Conservation (phyloP, 2,329 filamentous ascomycete genomes). For the Aphanoascus verrucosus region DNA sequence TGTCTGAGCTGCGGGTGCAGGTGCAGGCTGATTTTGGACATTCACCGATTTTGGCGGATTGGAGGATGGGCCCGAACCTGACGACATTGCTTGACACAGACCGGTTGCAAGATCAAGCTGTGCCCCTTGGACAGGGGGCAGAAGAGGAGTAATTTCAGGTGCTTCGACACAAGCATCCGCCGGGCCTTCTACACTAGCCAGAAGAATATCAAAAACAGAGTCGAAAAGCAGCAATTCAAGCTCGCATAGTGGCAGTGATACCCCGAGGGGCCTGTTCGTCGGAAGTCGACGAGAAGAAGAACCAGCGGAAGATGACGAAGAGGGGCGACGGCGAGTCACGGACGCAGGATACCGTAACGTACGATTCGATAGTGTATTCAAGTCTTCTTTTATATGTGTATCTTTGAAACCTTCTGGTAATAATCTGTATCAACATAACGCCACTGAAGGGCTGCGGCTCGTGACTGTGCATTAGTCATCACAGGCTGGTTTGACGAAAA, state of each 20-base stretch:
- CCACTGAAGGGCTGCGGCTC: background rate
- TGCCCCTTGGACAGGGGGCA: background rate
- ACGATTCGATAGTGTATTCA: background rate
- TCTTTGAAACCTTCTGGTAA: background rate
- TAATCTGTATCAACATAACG: background rate
- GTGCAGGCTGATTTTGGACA: slow-evolving; percentile 25
- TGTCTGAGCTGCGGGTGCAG: slow-evolving; percentile 27
- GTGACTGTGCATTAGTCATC: slow-evolving; percentile 11
- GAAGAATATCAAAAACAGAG: background rate
- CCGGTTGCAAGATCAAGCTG: slow-evolving; percentile 4
- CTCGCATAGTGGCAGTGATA: background rate
- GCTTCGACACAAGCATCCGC: background rate
- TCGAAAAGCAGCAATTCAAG: background rate
- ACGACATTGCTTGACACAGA: slow-evolving; percentile 30
- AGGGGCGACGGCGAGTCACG: slow-evolving; percentile 6
- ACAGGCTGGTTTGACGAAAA: slow-evolving; percentile 6
- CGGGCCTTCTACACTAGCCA: background rate
- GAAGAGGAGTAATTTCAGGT: background rate
- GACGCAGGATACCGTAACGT: background rate
- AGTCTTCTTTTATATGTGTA: background rate
- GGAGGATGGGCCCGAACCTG: slow-evolving; percentile 28
- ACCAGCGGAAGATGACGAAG: slow-evolving; percentile 5
- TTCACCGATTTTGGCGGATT: slow-evolving; percentile 33
- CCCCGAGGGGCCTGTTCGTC: slow-evolving; percentile 3
- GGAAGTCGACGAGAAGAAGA: background rate